These are phyloP conservation scores for Sordaria brevicollis DNA, from an alignment of 495 filamentous ascomycete genomes.

Conservation along the genomic window DNA sequence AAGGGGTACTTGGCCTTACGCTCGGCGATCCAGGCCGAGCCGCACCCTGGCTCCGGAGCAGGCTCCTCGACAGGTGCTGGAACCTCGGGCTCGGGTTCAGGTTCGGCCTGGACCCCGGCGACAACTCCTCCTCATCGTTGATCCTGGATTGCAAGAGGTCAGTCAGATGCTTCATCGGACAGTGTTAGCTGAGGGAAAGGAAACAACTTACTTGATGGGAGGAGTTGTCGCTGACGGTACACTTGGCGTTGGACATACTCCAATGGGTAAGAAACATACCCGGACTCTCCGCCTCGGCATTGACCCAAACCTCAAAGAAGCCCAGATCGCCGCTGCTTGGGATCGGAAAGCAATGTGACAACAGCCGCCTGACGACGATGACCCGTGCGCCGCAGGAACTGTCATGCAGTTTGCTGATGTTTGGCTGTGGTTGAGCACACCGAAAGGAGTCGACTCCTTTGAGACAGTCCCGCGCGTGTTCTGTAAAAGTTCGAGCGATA, in stretches of 20 bases:
- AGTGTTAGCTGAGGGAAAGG: too few relatives aligned
- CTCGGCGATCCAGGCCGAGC: background rate
- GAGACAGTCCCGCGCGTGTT: conserved; percentile 61
- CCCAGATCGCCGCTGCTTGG: too few relatives aligned
- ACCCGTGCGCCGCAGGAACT: conserved; percentile 58
- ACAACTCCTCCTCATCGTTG: too few relatives aligned
- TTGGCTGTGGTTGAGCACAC: conserved; percentile 70
- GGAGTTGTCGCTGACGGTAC: too few relatives aligned
- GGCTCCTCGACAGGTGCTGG: conserved; percentile 15
- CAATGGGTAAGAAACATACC: background rate
- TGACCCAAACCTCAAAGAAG: background rate
- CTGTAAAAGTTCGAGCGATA: conserved; percentile 80
- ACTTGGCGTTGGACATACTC: too few relatives aligned
- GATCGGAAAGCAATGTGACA: too few relatives aligned
- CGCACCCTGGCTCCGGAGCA: conserved; percentile 14
- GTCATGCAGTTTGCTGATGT: conserved; percentile 91
- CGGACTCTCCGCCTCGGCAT: background rate
- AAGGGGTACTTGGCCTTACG: background rate
- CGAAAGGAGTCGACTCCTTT: conserved; percentile 66
- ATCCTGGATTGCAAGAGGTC: too few relatives aligned
- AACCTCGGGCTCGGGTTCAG: conserved; percentile 20
- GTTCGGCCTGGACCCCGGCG: conserved; percentile 19
- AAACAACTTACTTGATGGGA: too few relatives aligned
- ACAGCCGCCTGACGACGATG: background rate
- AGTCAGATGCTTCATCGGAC: too few relatives aligned